Base-by-base conservation (phyloP, 768 basidiomycete genomes). In the Mycena filopes region DNA sequence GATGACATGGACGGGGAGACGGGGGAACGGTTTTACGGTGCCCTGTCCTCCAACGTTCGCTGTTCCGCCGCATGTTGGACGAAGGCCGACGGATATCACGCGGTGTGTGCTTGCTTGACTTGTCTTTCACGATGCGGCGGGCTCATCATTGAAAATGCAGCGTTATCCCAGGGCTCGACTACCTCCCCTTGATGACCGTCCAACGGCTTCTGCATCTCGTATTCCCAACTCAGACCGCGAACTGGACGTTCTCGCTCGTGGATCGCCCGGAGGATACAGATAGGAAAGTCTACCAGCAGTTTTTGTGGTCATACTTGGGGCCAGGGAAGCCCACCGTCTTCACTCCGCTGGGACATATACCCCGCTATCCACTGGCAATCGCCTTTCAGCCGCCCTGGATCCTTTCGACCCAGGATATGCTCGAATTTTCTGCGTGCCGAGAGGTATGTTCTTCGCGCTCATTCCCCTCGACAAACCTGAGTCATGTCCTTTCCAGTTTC, bases 311-410 rank as follows among this genome's bases (percentile, higher is more conserved):
- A 7, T 64, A 47, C 26, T 58, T 55, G 4, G 63, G 63, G 15
- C 10, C 23, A 1, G 49, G 36, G 0, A 46, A 18, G 16, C 50
- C 63, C 3, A 64, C 31, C 20, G 42, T 23, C 4, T 58, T 46
- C 29, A 63, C 61, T 10, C 48, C 62, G 23, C 56, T 64, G 2
- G 56, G 56, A 0, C 12, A 53, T 15, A 46, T 58, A 18, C 47
- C 55, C 2, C 55, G 55, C 2, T 40, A 64, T 38, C 55, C 49
- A 1, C 25, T 64, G 26, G 55, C 58, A 1, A 20, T 64, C 26
- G 55, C 43, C 1, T 64, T 64, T 33, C 63, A 64, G 21, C 63
- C 63, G 2, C 63, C 63, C 9, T 64, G 63, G 63, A 53, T 64
- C 18, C 49, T 64, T 12, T 64, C 63, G 4, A 33, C 26, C 7